Conservation (phyloP, 345 rosid species). For the Chamaenerion angustifolium region DNA sequence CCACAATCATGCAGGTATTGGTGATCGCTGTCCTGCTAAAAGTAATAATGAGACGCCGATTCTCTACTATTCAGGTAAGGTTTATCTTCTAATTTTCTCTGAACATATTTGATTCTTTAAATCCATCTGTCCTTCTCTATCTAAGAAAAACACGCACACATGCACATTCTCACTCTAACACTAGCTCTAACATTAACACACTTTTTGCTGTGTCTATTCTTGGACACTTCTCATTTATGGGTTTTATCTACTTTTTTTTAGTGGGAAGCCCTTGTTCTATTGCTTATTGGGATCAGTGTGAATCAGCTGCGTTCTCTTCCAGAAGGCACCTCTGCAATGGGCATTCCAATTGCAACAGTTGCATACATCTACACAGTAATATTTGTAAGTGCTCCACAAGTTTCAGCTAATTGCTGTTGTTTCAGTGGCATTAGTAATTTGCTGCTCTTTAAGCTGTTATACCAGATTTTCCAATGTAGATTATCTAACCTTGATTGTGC, state of each 20-base stretch:
- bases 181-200: too few species aligned
- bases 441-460: too few species aligned
- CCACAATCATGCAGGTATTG: conserved; percentile 45
- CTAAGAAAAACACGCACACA: too few species aligned
- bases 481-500: too few species aligned
- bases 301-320: conserved; percentile 86
- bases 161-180: too few species aligned
- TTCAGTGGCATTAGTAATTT: not conserved
- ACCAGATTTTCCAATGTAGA: too few species aligned
- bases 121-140: not conserved
- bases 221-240: too few species aligned
- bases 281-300: conserved; percentile 88
- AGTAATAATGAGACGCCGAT: conserved; percentile 80
- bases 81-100: not conserved
- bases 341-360: conserved; percentile 62
- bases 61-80: conserved; percentile 73
- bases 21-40: conserved; percentile 84
- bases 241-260: conserved; percentile 15
- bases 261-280: conserved; percentile 96
- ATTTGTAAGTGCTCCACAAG: conserved; percentile 70
- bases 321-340: conserved; percentile 59
- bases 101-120: not conserved
- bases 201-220: too few species aligned
- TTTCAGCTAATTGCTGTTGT: not conserved
- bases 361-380: conserved; percentile 80